phyloP scores from a whole-genome alignment of 345 rosid species.

The Psidium guajava region DNA sequence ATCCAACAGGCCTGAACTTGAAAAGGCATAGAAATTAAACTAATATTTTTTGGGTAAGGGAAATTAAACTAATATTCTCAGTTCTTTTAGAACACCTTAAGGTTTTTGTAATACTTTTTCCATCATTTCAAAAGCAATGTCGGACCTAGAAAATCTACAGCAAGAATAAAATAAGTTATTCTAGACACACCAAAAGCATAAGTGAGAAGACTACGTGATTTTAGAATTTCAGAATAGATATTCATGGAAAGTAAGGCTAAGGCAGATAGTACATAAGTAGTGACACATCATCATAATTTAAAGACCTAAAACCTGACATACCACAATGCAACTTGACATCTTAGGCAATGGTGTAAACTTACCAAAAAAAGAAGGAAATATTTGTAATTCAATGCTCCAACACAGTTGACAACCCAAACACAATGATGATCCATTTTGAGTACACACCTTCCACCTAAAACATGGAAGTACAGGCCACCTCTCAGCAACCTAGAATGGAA shows the following conservation, averaged over 20 bases:
- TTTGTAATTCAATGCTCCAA: conserved; percentile 90
- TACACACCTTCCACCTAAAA: conserved; percentile 79
- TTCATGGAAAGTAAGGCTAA: not conserved
- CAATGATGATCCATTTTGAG: conserved; percentile 99
- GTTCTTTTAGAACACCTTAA: not conserved
- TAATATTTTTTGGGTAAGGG: too few relatives aligned
- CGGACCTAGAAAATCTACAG: not conserved
- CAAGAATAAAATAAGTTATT: not conserved
- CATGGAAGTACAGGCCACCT: conserved; percentile 9
- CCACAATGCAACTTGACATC: not conserved
- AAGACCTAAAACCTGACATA: not conserved
- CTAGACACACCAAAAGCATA: not conserved
- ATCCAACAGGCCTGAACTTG: not conserved
- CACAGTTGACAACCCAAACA: conserved; percentile 99
- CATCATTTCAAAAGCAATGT: not conserved
- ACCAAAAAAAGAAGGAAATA: conserved; percentile 95
- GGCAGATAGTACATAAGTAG: not conserved
- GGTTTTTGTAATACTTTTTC: not conserved
- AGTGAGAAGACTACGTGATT: not conserved
- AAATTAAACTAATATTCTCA: not conserved
- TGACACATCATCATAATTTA: not conserved
- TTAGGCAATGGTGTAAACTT: conserved; percentile 12
- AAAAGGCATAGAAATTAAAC: not conserved
- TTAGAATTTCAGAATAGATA: not conserved
- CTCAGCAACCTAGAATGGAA: not conserved